Conservation (phyloP, 352 stramenopile species). For the Globisporangium megalacanthum region DNA sequence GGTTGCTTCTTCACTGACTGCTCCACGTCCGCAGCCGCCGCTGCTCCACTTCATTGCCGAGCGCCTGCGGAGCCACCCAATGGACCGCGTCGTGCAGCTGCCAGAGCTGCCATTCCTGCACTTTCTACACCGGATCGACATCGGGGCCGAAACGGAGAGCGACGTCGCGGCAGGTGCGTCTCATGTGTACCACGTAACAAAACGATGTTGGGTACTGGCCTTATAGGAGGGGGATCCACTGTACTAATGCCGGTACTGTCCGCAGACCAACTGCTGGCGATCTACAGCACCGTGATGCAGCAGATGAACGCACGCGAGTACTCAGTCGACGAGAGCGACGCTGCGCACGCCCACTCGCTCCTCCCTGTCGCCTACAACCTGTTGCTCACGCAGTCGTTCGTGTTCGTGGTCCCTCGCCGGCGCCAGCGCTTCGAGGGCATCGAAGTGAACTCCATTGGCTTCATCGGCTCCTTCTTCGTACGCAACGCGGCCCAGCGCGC, state of each 20-base stretch:
- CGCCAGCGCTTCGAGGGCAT: constrained; percentile 48
- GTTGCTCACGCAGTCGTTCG: constrained; percentile 63
- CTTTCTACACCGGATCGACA: constrained; percentile 58
- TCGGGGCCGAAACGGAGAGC: constrained; percentile 24
- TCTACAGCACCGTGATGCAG: constrained; percentile 45
- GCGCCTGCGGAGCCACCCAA: constrained; percentile 28
- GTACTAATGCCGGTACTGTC: background rate
- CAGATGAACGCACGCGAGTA: constrained; percentile 38
- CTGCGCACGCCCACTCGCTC: background rate
- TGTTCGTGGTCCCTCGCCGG: constrained; percentile 66
- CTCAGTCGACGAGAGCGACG: constrained; percentile 1
- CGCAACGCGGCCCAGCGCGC: constrained; percentile 51
- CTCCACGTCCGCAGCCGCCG: constrained; percentile 31
- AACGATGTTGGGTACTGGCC: no score
- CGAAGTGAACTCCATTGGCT: constrained; percentile 83
- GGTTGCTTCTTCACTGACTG: background rate
- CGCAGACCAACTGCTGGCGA: constrained; percentile 26
- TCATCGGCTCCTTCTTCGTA: constrained; percentile 78
- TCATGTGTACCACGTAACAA: background rate
- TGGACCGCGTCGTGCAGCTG: constrained; percentile 41
- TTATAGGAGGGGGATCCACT: background rate
- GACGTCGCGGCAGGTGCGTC: constrained; percentile 34
- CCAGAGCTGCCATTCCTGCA: constrained; percentile 66
- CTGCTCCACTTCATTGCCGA: constrained; percentile 71
- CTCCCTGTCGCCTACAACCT: constrained; percentile 69